Conservation (phyloP, 2,329 filamentous ascomycete species). For the Tetracladium maxilliforme region DNA sequence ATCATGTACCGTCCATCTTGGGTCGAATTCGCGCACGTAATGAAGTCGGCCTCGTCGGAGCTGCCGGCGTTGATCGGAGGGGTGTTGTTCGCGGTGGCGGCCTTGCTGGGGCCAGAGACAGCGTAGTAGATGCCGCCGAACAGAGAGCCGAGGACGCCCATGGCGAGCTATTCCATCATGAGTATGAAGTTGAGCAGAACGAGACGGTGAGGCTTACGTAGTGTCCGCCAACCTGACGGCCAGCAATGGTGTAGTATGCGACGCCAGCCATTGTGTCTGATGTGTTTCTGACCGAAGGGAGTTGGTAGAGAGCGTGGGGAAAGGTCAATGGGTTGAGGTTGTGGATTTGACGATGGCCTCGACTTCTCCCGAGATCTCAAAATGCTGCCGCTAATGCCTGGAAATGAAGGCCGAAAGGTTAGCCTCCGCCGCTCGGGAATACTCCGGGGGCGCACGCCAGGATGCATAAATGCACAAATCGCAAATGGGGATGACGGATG, state of each 20-base stretch:
- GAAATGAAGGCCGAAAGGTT: slow-evolving; percentile 1
- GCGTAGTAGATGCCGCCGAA: background rate
- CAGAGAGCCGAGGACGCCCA: background rate
- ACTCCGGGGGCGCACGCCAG: slow-evolving; percentile 1
- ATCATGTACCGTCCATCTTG: too few relatives aligned
- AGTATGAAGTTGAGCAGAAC: too few relatives aligned
- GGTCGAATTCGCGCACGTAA: too few relatives aligned
- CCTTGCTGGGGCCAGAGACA: background rate
- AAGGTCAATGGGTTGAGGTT: background rate
- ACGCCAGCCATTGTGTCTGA: slow-evolving; percentile 2
- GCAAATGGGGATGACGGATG: background rate
- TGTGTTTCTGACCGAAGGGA: slow-evolving; percentile 1
- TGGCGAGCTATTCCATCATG: slow-evolving; percentile 1
- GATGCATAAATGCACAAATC: background rate
- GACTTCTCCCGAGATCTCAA: background rate
- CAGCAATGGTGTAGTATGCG: slow-evolving; percentile 2
- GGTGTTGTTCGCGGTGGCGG: too few relatives aligned
- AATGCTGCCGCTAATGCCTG: slow-evolving; percentile 3
- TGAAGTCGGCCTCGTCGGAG: background rate
- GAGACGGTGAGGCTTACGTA: slow-evolving; percentile 1
- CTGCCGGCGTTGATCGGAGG: background rate
- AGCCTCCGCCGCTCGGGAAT: slow-evolving; percentile 1
- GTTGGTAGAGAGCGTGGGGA: slow-evolving; percentile 1
- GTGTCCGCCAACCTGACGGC: slow-evolving; percentile 3
- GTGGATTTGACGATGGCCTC: background rate